Evolutionary conservation across 495 filamentous ascomycete species (phyloP).

Genomic region (Aspergillus conjunctus): DNA sequence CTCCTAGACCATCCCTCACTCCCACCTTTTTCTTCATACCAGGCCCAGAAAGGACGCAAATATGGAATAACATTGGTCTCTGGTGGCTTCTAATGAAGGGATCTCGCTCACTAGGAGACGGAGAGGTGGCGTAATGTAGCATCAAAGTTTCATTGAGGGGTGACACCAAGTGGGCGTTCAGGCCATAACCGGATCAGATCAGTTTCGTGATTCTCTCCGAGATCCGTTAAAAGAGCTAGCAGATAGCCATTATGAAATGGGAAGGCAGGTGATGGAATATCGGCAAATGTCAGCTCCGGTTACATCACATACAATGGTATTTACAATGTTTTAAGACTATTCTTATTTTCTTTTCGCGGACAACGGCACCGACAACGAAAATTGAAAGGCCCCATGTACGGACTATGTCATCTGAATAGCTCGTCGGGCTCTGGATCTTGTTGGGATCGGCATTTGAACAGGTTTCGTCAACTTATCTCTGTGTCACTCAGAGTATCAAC

Average conservation of each 20-base stretch:
- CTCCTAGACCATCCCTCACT: not conserved
- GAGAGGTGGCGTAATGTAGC: slow-evolving; percentile 19
- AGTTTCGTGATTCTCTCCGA: slow-evolving; percentile 7
- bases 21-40: slow-evolving; percentile 1
- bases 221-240: not conserved
- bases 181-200: slow-evolving; percentile 11
- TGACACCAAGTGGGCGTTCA: slow-evolving; percentile 17
- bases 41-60: slow-evolving; percentile 11
- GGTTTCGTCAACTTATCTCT: slow-evolving; percentile 5
- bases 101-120: slow-evolving; percentile 3
- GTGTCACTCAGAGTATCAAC: slow-evolving; percentile 10
- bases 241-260: slow-evolving; percentile 3
- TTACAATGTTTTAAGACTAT: slow-evolving; percentile 7
- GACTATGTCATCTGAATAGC: slow-evolving; percentile 3
- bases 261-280: slow-evolving; percentile 1
- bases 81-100: not conserved
- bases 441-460: slow-evolving; percentile 12
- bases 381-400: slow-evolving; percentile 5
- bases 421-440: slow-evolving; percentile 9
- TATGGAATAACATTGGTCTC: not conserved
- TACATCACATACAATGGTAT: slow-evolving; percentile 22
- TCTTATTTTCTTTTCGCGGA: slow-evolving; percentile 2
- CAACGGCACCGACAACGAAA: not conserved
- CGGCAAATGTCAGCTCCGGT: slow-evolving; percentile 18
- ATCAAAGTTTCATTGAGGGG: slow-evolving; percentile 19